Evolutionary conservation across 768 basidiomycete genomes (phyloP).

Genomic region (Xerocomus potaroensis): DNA sequence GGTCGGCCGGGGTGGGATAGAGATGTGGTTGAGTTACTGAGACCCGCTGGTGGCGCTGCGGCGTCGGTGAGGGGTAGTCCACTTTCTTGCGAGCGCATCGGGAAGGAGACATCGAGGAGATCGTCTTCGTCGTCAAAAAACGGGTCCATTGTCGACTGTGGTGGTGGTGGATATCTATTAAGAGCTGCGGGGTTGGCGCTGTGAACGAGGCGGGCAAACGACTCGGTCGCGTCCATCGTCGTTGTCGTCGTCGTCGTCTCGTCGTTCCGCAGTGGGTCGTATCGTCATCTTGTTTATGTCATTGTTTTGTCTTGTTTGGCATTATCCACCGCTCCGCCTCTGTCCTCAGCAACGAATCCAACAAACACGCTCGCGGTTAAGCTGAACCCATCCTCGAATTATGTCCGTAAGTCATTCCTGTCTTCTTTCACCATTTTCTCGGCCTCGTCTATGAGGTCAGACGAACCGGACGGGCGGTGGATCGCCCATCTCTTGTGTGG

Average conservation of each 20-base stretch:
- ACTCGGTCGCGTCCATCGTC: slow-evolving; percentile 25
- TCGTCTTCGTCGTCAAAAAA: slow-evolving; percentile 80
- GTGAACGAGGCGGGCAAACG: slow-evolving; percentile 27
- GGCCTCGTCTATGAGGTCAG: neutral
- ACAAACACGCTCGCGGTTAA: neutral
- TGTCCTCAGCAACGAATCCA: neutral
- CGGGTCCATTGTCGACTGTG: slow-evolving; percentile 50
- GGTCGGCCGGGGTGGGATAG: slow-evolving; percentile 41
- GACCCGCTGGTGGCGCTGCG: slow-evolving; percentile 60
- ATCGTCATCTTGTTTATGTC: slow-evolving; percentile 1
- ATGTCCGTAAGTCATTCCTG: slow-evolving; percentile 20
- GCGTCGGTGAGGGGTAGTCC: slow-evolving; percentile 53
- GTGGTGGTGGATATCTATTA: slow-evolving; percentile 53
- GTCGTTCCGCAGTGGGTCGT: neutral
- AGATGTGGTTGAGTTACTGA: slow-evolving; percentile 46
- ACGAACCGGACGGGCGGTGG: slow-evolving; percentile 2
- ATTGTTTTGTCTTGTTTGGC: slow-evolving; percentile 16
- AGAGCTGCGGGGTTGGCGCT: slow-evolving; percentile 24
- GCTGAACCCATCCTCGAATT: slow-evolving; percentile 4
- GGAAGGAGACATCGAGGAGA: slow-evolving; percentile 13
- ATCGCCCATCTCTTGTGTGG: slow-evolving; percentile 3
- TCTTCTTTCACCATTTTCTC: too few species aligned
- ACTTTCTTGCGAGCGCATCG: slow-evolving; percentile 45
- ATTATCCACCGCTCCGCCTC: neutral
- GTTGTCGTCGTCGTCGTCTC: slow-evolving; percentile 7